Evolutionary conservation across 768 basidiomycete genomes (phyloP).

Genomic region (Panaeolus cyanescens): DNA sequence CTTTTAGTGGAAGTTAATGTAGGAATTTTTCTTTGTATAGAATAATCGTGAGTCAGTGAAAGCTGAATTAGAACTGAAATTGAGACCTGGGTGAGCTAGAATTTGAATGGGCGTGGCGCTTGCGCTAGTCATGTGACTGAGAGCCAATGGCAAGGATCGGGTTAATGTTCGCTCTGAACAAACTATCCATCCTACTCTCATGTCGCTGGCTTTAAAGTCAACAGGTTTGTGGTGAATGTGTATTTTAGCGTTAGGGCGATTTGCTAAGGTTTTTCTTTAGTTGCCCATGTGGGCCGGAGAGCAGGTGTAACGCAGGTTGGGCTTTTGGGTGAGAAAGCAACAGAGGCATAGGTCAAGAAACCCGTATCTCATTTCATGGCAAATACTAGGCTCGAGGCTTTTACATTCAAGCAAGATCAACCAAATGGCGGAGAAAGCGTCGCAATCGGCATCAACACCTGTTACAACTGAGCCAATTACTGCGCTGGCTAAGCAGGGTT

Average conservation of each 20-base stretch:
- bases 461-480: constrained; percentile 63
- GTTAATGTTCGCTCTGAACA: constrained; percentile 5
- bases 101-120: no score
- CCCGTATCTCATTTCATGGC: constrained; percentile 2
- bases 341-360: constrained; percentile 19
- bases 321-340: constrained; percentile 35
- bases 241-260: constrained; percentile 5
- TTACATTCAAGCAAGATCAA: constrained; percentile 55
- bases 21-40: not conserved
- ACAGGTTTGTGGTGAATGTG: constrained; percentile 30
- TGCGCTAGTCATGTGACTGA: constrained; percentile 18
- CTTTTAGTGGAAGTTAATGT: not conserved
- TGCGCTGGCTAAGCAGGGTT: constrained; percentile 71
- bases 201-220: constrained; percentile 49
- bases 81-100: constrained; percentile 3
- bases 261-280: constrained; percentile 21
- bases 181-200: constrained; percentile 24
- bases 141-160: constrained; percentile 20
- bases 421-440: constrained; percentile 33
- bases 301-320: constrained; percentile 46
- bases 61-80: not conserved
- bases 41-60: not conserved
- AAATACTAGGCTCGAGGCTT: constrained; percentile 47
- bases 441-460: constrained; percentile 31
- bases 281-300: constrained; percentile 41